Evolutionary conservation across 2,329 filamentous ascomycete genomes (phyloP), one percentile per base, ranked within the genome.

Genomic region (Fusarium armeniacum): DNA sequence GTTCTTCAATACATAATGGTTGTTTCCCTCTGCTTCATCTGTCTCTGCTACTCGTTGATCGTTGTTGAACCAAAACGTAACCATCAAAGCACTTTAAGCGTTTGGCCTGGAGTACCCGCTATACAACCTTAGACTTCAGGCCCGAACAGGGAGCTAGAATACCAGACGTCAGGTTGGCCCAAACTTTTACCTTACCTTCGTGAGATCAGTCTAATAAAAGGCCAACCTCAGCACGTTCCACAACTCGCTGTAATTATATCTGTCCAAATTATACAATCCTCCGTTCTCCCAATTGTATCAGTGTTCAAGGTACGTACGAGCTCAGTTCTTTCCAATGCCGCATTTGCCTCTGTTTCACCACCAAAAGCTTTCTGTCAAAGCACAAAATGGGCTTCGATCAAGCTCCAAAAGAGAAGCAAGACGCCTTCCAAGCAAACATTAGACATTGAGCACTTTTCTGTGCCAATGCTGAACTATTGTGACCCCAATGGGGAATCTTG

Each of bases 71-170:
- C 44, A 58, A 40, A 45, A 40, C 38, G 9, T 13, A 30, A 46
- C 32, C 28, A 41, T 47, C 46, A 54, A 33, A 9, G 43, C 26
- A 35, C 28, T 47, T 38, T 52, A 41, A 52, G 35, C 49, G 24
- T 64, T 44, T 24, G 20, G 40, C 11, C 26, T 52, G 18, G 18
- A 22, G 60, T 58, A 52, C 56, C 65, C 50, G 51, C 60, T 50
- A 41, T 72, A 64, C 59, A 74, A 77, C 78, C 76, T 79, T 74
- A 79, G 72, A 78, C 73, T 75, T 79, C 76, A 78, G 78, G 77
- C 78, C 68, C 61, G 67, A 73, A 76, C 60, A 53, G 56, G 58
- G 28, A 55, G 53, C 69, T 64, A 69, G 67, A 65, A 65, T 65
- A 63, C 63, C 51, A 60, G 50, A 54, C 56, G 33, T 54, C 57